Evolutionary conservation across 1,139 yeast species (phyloP).

Genomic region (Geotrichum fermentans): DNA sequence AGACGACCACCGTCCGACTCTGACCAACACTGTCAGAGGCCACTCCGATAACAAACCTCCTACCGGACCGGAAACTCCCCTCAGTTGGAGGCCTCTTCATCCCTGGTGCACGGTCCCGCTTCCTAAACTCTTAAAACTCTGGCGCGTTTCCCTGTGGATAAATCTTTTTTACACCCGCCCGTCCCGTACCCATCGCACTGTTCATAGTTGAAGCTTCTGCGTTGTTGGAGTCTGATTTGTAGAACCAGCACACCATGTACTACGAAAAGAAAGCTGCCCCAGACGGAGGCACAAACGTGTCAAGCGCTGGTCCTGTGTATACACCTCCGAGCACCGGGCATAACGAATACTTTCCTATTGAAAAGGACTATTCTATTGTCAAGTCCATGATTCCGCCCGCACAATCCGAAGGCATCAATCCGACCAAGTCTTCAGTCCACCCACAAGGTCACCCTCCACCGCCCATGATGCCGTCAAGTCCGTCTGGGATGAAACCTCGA

Average conservation of each 20-base stretch:
- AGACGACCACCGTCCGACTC: not conserved
- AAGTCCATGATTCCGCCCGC: not conserved
- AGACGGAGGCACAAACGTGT: not conserved
- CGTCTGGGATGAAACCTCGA: not conserved
- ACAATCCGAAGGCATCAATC: not conserved
- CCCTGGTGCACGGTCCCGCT: not conserved
- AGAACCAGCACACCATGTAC: not conserved
- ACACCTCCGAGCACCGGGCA: not conserved
- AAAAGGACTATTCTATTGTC: not conserved
- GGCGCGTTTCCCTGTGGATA: no score
- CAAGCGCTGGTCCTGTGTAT: not conserved
- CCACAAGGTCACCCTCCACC: not conserved
- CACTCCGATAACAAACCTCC: not conserved
- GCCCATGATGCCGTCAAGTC: not conserved
- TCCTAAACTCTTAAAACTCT: no score
- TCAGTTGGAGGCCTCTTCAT: not conserved
- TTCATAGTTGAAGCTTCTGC: no score
- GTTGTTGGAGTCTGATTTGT: not conserved
- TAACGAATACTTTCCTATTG: not conserved
- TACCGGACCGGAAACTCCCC: not conserved
- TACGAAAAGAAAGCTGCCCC: not conserved
- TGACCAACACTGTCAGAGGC: not conserved
- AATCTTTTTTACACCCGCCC: no score
- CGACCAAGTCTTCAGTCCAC: not conserved
- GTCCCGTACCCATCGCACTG: not conserved